Percentiles rank a stretch among this genome's conserved stretches.
Conservation (phyloP, 129 eudicot genomes). For the Heracleum sosnowskyi region DNA sequence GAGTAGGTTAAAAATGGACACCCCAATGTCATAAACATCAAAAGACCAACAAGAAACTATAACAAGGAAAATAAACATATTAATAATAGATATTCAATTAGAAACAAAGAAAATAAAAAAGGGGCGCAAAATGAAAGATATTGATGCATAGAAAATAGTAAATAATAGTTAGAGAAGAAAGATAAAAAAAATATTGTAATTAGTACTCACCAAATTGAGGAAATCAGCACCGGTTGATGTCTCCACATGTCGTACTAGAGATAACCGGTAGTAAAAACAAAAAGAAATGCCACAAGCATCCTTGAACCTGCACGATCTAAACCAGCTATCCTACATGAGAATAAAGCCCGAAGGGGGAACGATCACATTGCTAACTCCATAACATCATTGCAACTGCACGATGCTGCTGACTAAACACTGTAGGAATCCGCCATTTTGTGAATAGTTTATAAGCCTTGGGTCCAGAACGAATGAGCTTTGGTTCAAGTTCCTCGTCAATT, state of each 20-base stretch:
- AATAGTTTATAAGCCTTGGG: not conserved
- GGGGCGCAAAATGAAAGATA: not conserved
- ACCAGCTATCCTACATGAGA: slow-evolving; percentile 12
- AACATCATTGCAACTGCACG: not conserved
- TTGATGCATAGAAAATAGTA: not conserved
- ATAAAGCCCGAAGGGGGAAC: not conserved
- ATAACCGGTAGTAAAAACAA: slow-evolving; percentile 1
- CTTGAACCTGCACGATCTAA: slow-evolving; percentile 20
- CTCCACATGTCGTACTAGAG: slow-evolving; percentile 2
- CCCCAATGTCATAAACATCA: not conserved
- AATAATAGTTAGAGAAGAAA: slow-evolving; percentile 6
- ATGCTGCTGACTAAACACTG: not conserved
- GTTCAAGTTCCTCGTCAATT: not conserved
- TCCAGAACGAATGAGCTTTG: not conserved
- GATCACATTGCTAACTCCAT: slow-evolving; percentile 5
- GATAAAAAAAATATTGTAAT: not conserved
- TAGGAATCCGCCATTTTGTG: not conserved
- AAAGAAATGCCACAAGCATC: slow-evolving; percentile 8
- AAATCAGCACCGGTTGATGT: slow-evolving; percentile 9
- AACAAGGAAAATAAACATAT: not conserved
- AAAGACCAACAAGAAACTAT: not conserved
- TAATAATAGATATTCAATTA: not conserved
- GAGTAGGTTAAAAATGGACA: not conserved
- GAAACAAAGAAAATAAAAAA: not conserved
- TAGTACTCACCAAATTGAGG: slow-evolving; percentile 20